Conservation (phyloP, 148 eudicot genomes). For the Rhododendron kiyosumense region DNA sequence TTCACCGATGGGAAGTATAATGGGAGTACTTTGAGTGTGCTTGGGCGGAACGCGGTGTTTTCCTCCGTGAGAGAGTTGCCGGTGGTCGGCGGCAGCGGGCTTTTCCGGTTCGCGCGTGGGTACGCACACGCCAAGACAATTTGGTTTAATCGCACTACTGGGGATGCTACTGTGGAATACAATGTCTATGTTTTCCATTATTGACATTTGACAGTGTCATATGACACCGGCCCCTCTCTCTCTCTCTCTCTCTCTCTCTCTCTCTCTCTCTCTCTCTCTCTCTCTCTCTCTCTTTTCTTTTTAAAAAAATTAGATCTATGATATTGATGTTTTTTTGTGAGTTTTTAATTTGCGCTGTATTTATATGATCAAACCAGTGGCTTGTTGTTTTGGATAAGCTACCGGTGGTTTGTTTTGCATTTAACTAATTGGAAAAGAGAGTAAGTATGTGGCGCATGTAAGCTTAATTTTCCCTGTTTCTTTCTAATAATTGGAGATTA, state of each 20-base stretch:
- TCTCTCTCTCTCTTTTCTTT: no score
- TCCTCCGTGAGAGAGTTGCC: conserved; percentile 21
- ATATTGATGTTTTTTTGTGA: not conserved
- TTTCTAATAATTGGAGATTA: not conserved
- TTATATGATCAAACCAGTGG: not conserved
- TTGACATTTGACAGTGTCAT: not conserved
- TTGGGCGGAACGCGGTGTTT: conserved; percentile 20
- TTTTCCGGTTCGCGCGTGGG: conserved; percentile 25
- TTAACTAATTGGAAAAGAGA: not conserved
- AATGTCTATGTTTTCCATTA: conserved; percentile 27
- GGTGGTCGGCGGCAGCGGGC: conserved; percentile 25
- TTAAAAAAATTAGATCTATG: not conserved
- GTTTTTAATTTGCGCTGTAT: not conserved
- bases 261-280: no score
- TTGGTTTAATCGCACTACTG: not conserved
- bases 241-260: not conserved
- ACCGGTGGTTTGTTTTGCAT: not conserved
- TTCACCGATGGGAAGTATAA: conserved; percentile 25
- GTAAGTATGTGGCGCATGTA: not conserved
- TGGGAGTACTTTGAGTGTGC: conserved; percentile 20
- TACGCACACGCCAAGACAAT: conserved; percentile 20
- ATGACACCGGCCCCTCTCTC: not conserved
- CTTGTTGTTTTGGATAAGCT: not conserved
- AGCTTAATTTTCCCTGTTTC: not conserved
- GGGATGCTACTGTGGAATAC: conserved; percentile 25